Evolutionary conservation across 1,284 basidiomycete genomes (phyloP), one percentile per base, ranked within the genome.

Genomic region (Vanrija sp.): DNA sequence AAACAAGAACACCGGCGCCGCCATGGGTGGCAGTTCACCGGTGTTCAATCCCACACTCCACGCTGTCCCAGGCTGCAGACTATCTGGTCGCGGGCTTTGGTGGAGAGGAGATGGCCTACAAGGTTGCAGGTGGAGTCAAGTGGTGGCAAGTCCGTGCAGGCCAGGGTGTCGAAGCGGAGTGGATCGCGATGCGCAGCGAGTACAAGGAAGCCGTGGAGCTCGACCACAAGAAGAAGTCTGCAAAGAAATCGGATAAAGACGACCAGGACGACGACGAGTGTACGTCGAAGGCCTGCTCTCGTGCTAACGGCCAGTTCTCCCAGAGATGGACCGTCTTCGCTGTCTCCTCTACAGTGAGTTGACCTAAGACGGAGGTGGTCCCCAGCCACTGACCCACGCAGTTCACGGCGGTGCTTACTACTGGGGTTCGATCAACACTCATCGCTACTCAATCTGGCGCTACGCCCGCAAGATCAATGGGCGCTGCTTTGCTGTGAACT

Each of bases 101-200:
- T 0, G 91, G 93, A 9, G 83, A 88, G 60, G 86, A 87, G 27
- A 78, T 81, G 48, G 83, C 88, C 9, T 83, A 84, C 61, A 82
- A 82, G 50, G 71, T 93, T 23, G 85, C 93, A 2, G 94, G 94
- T 16, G 95, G 94, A 2, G 84, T 85, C 7, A 92, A 92, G 67
- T 98, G 95, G 93, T 98, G 94, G 95, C 93, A 94, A 72, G 87
- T 92, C 18, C 84, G 90, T 35, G 85, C 86, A n/a, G 67, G 72
- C 84, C 54, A 77, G 78, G 68, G 90, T 81, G 87, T 91, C 63
- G 85, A 91, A 64, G 90, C 82, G 2, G 90, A 98, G 73, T 97
- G 94, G 94, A 87, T 97, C 47, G 85, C 85, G 25, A 78, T 78
- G 71, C 79, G 78, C 68, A 73, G 75, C 43, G 78, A 81, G 48